These are phyloP conservation scores for Candida orba DNA, from an alignment of 805 yeast genomes.

Conservation along the genomic window DNA sequence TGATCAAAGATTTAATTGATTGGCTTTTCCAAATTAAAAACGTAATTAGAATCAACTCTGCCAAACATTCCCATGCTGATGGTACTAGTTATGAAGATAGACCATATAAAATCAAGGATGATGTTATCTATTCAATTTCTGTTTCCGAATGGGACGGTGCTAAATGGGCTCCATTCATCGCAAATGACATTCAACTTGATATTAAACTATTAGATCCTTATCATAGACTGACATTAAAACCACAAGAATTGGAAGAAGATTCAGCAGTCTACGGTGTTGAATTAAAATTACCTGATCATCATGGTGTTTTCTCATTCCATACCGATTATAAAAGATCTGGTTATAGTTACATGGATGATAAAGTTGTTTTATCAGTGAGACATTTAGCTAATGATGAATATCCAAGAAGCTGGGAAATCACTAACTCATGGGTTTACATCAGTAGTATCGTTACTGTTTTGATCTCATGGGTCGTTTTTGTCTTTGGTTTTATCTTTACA, in stretches of 20 bases:
- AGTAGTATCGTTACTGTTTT: conserved; percentile 65
- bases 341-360: conserved; percentile 55
- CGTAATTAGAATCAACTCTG: conserved; percentile 49
- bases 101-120: conserved; percentile 71
- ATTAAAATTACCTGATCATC: conserved; percentile 87
- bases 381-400: conserved; percentile 95
- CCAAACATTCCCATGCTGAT: conserved; percentile 45
- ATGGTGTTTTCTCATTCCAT: conserved; percentile 88
- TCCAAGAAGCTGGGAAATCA: conserved; percentile 85
- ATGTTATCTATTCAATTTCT: conserved; percentile 45
- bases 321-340: conserved; percentile 77
- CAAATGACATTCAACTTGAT: conserved; percentile 70
- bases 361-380: conserved; percentile 72
- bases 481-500: conserved; percentile 44
- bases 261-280: conserved; percentile 38
- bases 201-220: conserved; percentile 92
- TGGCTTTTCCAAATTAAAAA: conserved; percentile 76
- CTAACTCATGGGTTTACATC: conserved; percentile 89
- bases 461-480: conserved; percentile 69
- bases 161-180: conserved; percentile 65
- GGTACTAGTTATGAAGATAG: conserved; percentile 34
- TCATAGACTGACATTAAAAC: conserved; percentile 63
- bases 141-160: conserved; percentile 43
- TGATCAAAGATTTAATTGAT: conserved; percentile 39
- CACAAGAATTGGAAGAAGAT: conserved; percentile 30